phyloP scores from a whole-genome alignment of 306 rosid species.

The Malus domestica region DNA sequence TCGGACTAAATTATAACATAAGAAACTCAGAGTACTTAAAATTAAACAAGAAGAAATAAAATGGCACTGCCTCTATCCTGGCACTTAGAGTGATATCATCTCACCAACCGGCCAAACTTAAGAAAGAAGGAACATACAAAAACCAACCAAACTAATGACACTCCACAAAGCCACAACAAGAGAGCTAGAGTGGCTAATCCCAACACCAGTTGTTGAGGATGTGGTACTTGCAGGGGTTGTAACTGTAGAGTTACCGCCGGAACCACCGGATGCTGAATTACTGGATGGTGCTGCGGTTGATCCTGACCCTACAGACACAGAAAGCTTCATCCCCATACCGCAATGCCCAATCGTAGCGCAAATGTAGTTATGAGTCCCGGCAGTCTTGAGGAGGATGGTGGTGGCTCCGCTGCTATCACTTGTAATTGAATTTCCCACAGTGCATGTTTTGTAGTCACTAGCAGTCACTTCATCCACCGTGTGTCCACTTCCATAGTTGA shows the following conservation, averaged over 20 bases:
- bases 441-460: constrained; percentile 69
- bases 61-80: constrained; percentile 92
- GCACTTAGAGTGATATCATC: constrained; percentile 6
- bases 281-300: constrained; percentile 17
- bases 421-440: constrained; percentile 43
- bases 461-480: constrained; percentile 71
- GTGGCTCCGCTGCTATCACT: constrained; percentile 74
- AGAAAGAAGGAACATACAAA: constrained; percentile 12
- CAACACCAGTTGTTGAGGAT: constrained; percentile 26
- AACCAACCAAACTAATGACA: constrained; percentile 20
- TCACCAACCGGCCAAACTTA: not conserved
- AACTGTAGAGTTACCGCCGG: constrained; percentile 4
- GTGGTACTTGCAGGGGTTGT: constrained; percentile 19
- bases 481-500: constrained; percentile 78
- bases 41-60: constrained; percentile 5
- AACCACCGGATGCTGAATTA: constrained; percentile 11
- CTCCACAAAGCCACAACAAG: constrained; percentile 20
- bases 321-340: constrained; percentile 75
- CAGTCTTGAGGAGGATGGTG: constrained; percentile 51
- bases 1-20: not conserved
- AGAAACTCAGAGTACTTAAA: not conserved
- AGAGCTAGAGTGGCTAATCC: constrained; percentile 13
- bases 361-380: constrained; percentile 72
- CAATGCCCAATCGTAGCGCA: constrained; percentile 64
- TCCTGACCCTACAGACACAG: constrained; percentile 45